Base-by-base conservation (phyloP, 2,329 filamentous ascomycete genomes). In the Arthrobotrys iridis region DNA sequence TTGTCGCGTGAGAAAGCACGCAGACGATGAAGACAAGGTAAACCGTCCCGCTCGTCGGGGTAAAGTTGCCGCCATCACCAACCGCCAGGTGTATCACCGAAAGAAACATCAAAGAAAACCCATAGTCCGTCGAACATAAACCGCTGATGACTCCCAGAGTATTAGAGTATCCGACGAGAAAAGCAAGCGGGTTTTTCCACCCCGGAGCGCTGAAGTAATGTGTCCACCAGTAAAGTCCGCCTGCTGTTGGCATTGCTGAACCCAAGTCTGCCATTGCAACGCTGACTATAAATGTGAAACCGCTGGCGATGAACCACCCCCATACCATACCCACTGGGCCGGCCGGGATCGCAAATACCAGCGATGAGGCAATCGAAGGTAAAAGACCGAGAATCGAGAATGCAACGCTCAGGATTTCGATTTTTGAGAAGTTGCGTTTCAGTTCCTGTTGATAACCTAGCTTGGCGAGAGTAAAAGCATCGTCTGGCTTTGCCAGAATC, bases 261-360 rank as follows among this genome's bases (percentile, higher is more conserved):
- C 79, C 80, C 10, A 82, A 60, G 73, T 83, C 81, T 76, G 85
- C 85, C 85, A 89, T 88, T 20, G 87, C 86, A 45, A 89, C 82
- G 1, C 87, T 86, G 59, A 89, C 87, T 30, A 87, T 80, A 76
- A 89, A 87, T 74, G 88, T 88, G 77, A 87, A 86, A 22, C 81
- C 82, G 64, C 85, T 86, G 8, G 87, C 87, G n/a, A 85, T 80
- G 73, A 89, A 86, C 87, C 87, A 89, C 24, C 84, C 83, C 84
- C 87, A 89, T 63, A 89, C 86, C 84, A 89, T 87, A 2, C 87
- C 87, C 2, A 84, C 86, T 0, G 87, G 87, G 0, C 87, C 87
- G 4, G 87, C 85, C 1, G 87, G 86, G 41, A 89, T 83, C 2
- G 86, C 88, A 77, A 88, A 89, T 0, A 86, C 79, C 10, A 89